Evolutionary conservation across 495 filamentous ascomycete genomes (phyloP).

Genomic region (Tetracladium setigerum): DNA sequence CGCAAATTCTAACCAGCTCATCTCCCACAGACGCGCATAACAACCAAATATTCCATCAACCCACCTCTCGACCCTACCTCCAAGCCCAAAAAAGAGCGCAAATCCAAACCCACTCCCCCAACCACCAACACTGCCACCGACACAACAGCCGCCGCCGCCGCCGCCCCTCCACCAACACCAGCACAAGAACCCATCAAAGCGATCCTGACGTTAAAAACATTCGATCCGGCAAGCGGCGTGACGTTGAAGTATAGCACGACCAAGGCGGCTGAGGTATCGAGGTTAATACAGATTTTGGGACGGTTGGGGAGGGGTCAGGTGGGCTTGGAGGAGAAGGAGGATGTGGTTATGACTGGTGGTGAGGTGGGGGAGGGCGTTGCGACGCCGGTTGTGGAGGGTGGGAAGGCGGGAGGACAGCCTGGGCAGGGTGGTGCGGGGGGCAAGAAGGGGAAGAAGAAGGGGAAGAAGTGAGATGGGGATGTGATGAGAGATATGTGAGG

Average conservation of each 20-base stretch:
- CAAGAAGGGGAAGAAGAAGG: constrained; percentile 50
- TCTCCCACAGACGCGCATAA: constrained; percentile 62
- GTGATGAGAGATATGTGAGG: not conserved
- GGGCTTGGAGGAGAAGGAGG: constrained; percentile 38
- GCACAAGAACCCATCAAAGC: constrained; percentile 33
- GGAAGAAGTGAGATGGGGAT: constrained; percentile 36
- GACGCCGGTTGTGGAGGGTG: constrained; percentile 11
- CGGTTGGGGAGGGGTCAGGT: constrained; percentile 59
- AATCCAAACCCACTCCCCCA: constrained; percentile 19
- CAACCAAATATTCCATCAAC: constrained; percentile 73
- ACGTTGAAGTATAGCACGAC: constrained; percentile 86
- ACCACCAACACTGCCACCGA: constrained; percentile 16
- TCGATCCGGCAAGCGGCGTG: constrained; percentile 71
- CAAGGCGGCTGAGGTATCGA: constrained; percentile 82
- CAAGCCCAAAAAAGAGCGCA: constrained; percentile 5
- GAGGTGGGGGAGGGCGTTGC: constrained; percentile 17
- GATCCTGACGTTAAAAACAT: constrained; percentile 79
- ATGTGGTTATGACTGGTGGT: constrained; percentile 28
- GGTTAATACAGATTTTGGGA: constrained; percentile 69
- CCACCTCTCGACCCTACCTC: constrained; percentile 23
- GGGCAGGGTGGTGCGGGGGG: constrained; percentile 29
- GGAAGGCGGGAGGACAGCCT: not conserved
- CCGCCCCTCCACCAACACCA: constrained; percentile 24
- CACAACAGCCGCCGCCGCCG: constrained; percentile 10
- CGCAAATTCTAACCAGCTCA: constrained; percentile 8